Evolutionary conservation across 768 basidiomycete species (phyloP).

Genomic region (Suillus bovinus): DNA sequence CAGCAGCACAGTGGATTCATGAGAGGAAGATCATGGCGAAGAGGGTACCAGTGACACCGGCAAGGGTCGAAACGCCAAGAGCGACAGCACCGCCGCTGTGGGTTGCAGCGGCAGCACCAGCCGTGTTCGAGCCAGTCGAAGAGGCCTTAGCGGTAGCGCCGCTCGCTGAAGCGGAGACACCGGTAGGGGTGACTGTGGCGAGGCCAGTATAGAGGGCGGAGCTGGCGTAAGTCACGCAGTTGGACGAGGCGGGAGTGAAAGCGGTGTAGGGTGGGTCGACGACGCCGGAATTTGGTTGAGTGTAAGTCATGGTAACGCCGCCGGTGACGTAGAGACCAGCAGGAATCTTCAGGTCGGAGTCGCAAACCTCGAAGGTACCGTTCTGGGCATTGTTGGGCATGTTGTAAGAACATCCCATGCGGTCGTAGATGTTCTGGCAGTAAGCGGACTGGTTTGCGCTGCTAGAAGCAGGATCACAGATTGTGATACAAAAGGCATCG

Average conservation of each 20-base stretch:
- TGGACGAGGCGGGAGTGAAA: constrained; percentile 41
- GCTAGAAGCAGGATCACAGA: constrained; percentile 57
- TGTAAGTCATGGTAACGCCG: constrained; percentile 44
- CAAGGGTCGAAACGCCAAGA: constrained; percentile 32
- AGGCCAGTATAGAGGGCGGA: constrained; percentile 35
- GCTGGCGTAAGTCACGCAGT: constrained; percentile 42
- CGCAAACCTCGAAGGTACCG: constrained; percentile 64
- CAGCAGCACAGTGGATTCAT: constrained; percentile 18
- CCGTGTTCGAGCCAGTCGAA: constrained; percentile 16
- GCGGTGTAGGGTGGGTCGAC: constrained; percentile 43
- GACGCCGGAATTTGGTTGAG: constrained; percentile 40
- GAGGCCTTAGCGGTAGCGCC: not conserved
- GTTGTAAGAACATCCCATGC: constrained; percentile 73
- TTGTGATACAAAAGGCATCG: constrained; percentile 64
- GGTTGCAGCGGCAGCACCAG: constrained; percentile 19
- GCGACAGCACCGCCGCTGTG: constrained; percentile 22
- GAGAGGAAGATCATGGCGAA: constrained; percentile 41
- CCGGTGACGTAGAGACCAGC: constrained; percentile 51
- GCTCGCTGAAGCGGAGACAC: not conserved
- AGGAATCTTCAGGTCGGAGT: constrained; percentile 60
- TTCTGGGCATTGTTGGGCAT: constrained; percentile 62
- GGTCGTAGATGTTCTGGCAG: constrained; percentile 76
- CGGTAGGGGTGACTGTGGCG: constrained; percentile 15
- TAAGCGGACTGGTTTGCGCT: constrained; percentile 40
- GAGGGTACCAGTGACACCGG: constrained; percentile 35